These are phyloP conservation scores for Pelargonium australe DNA, from an alignment of 441 rosid genomes.

Conservation along the genomic window DNA sequence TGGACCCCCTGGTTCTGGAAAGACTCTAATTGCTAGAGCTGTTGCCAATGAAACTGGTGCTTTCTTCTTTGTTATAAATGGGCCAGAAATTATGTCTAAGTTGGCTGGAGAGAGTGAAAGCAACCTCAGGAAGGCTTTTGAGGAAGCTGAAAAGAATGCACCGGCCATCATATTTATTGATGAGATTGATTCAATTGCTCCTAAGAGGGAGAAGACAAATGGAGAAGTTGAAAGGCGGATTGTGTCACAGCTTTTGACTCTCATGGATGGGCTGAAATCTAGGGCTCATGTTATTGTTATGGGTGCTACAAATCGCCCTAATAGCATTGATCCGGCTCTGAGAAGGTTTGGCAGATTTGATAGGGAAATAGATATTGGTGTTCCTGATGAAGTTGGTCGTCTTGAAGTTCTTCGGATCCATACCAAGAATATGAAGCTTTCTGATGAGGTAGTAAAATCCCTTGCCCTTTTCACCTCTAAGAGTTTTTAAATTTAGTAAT, in stretches of 20 bases:
- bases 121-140: constrained; percentile 21
- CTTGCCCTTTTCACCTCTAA: not conserved
- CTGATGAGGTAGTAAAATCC: constrained; percentile 12
- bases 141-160: constrained; percentile 23
- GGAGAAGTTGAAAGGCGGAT: constrained; percentile 25
- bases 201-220: constrained; percentile 19
- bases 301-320: constrained; percentile 24
- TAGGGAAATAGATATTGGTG: constrained; percentile 21
- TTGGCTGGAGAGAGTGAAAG: constrained; percentile 23
- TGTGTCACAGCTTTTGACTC: constrained; percentile 26
- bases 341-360: constrained; percentile 25
- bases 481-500: not conserved
- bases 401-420: constrained; percentile 23
- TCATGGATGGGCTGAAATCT: constrained; percentile 25
- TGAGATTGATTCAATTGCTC: constrained; percentile 23
- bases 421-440: constrained; percentile 22
- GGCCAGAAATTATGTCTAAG: constrained; percentile 11
- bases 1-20: constrained; percentile 42
- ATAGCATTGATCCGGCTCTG: constrained; percentile 27
- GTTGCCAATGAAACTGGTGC: constrained; percentile 41
- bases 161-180: constrained; percentile 43
- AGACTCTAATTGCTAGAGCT: constrained; percentile 36
- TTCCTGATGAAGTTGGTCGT: constrained; percentile 23
- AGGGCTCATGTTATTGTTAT: constrained; percentile 22
- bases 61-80: constrained; percentile 19